phyloP scores from a whole-genome alignment of 1,139 yeast genomes.

The Pichia norvegensis region DNA sequence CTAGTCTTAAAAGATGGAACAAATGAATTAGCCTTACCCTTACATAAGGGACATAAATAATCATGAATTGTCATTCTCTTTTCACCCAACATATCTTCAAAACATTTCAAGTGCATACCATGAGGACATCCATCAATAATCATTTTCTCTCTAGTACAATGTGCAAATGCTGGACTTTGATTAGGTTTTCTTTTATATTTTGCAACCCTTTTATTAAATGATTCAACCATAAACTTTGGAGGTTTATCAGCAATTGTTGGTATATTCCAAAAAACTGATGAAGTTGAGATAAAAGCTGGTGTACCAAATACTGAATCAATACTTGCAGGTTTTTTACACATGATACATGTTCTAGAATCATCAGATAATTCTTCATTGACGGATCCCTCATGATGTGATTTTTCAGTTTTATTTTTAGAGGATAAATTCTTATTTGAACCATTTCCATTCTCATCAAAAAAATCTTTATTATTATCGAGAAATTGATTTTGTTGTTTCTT shows the following conservation, averaged over 20 bases:
- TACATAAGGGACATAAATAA: slow-evolving; percentile 60
- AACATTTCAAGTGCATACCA: slow-evolving; percentile 57
- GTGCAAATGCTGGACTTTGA: not conserved
- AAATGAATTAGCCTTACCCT: slow-evolving; percentile 40
- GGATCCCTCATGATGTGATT: too few relatives aligned
- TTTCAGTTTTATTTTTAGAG: not conserved
- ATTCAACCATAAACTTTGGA: slow-evolving; percentile 21
- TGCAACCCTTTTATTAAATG: slow-evolving; percentile 5
- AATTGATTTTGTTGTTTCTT: slow-evolving; percentile 71
- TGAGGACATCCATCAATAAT: slow-evolving; percentile 63
- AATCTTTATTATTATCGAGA: slow-evolving; percentile 38
- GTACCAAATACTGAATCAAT: slow-evolving; percentile 44
- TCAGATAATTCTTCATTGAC: not conserved
- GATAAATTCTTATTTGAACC: not conserved
- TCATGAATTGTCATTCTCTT: slow-evolving; percentile 22
- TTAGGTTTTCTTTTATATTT: not conserved
- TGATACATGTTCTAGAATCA: slow-evolving; percentile 44
- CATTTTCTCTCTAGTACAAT: slow-evolving; percentile 22
- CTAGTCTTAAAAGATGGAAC: slow-evolving; percentile 36
- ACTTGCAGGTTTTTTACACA: slow-evolving; percentile 56
- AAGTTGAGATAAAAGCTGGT: slow-evolving; percentile 35
- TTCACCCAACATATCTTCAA: slow-evolving; percentile 29
- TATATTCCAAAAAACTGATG: slow-evolving; percentile 42
- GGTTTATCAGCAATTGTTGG: slow-evolving; percentile 30
- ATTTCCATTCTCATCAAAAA: slow-evolving; percentile 11